Percentiles rank a stretch among this genome's conserved stretches.
phyloP scores from a whole-genome alignment of 352 stramenopile species.

The Phytophthora nicotianae region DNA sequence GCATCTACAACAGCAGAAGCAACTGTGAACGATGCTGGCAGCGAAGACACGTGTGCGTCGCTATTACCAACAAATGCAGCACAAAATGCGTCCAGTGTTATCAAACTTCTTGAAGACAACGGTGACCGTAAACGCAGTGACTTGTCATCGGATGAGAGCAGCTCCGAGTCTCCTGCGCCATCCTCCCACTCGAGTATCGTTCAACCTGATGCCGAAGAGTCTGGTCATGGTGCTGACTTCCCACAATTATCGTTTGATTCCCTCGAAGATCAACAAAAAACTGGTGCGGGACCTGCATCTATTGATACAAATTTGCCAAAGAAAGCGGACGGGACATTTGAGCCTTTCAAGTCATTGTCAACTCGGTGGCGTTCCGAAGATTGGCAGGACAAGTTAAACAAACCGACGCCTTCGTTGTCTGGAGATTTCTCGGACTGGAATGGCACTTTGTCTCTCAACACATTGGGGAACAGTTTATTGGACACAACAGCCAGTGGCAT shows the following conservation, averaged over 20 bases:
- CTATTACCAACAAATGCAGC: neutral
- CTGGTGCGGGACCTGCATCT: neutral
- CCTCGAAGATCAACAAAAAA: constrained; percentile 2
- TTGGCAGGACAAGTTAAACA: constrained; percentile 16
- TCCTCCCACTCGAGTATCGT: constrained; percentile 14
- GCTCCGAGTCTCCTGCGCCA: constrained; percentile 5
- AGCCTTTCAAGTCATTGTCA: constrained; percentile 35
- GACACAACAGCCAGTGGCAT: constrained; percentile 5
- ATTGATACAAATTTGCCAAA: neutral
- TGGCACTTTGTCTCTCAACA: constrained; percentile 21
- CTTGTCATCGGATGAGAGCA: constrained; percentile 4
- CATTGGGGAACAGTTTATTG: constrained; percentile 3
- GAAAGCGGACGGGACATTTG: constrained; percentile 29
- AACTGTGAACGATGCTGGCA: neutral
- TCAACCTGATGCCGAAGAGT: constrained; percentile 9
- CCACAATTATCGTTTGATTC: constrained; percentile 11
- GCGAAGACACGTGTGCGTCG: neutral
- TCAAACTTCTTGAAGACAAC: constrained; percentile 2
- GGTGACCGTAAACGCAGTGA: constrained; percentile 5
- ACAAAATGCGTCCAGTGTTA: neutral
- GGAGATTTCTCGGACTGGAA: constrained; percentile 22
- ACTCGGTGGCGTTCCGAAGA: constrained; percentile 31
- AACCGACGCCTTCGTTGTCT: constrained; percentile 15
- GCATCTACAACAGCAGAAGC: neutral
- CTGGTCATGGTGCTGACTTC: constrained; percentile 2